Percentiles rank a stretch among this genome's conserved stretches.
These are phyloP conservation scores for Exserohilum rostratum DNA, from an alignment of 2,329 filamentous ascomycete genomes.

Conservation along the genomic window DNA sequence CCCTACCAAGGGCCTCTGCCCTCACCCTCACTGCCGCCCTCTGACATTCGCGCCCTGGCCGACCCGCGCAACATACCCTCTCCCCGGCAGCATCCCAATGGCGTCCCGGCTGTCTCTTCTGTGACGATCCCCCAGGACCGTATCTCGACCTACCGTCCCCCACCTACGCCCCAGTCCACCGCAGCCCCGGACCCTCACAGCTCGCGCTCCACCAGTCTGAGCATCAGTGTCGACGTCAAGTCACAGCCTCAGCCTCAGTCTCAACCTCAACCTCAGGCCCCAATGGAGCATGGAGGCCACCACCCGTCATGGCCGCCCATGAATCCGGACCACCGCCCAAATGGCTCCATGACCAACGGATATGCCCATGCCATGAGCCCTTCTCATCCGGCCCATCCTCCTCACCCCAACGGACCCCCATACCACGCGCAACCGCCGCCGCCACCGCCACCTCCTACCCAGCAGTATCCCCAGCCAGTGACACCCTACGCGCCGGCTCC, in stretches of 20 bases:
- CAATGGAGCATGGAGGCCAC: constrained; percentile 47
- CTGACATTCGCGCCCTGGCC: constrained; percentile 42
- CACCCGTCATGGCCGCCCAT: constrained; percentile 42
- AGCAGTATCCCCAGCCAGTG: constrained; percentile 40
- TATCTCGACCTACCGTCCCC: constrained; percentile 40
- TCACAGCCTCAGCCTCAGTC: constrained; percentile 32
- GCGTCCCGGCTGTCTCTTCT: constrained; percentile 36
- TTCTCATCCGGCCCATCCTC: constrained; percentile 1
- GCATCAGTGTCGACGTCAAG: constrained; percentile 36
- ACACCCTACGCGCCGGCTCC: constrained; percentile 32
- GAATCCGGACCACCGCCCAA: constrained; percentile 43
- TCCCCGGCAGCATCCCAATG: constrained; percentile 45
- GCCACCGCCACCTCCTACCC: constrained; percentile 27
- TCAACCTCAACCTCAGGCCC: constrained; percentile 33
- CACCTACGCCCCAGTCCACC: constrained; percentile 39
- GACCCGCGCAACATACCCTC: constrained; percentile 44
- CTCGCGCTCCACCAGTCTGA: constrained; percentile 35
- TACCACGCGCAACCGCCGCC: constrained; percentile 34
- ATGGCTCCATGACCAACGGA: constrained; percentile 41
- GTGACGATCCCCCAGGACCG: constrained; percentile 44
- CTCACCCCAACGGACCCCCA: constrained; percentile 34
- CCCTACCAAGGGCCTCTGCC: constrained; percentile 33
- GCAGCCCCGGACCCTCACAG: constrained; percentile 28
- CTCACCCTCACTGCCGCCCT: constrained; percentile 41
- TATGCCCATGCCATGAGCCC: constrained; percentile 42